Base-by-base conservation (phyloP, 768 basidiomycete species). In the Pisolithus sp. region DNA sequence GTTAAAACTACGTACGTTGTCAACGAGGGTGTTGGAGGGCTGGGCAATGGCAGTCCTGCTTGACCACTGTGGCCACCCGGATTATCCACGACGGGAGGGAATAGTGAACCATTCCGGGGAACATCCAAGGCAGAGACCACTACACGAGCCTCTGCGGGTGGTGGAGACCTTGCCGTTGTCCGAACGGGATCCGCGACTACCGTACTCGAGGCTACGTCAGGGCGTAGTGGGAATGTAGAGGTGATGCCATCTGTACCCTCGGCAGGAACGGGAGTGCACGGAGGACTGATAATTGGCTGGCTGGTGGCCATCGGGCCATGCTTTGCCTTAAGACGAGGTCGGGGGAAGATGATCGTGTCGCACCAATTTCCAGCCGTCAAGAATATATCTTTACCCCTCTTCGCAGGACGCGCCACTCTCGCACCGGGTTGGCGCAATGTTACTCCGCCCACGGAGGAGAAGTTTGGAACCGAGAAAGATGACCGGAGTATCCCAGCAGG, bases 351-450 rank as follows among this genome's bases (percentile, higher is more conserved):
- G 8, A 90, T 59, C 0, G 86, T 87, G 56, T 90, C 86, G 66
- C 88, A 91, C 86, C 87, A 89, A 17, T 83, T 82, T 68, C 89
- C 86, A 0, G 86, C 79, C 2, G 82, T 79, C 2, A 89, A 60
- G 85, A 85, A 89, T 6, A 81, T 72, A 28, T 86, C 82, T 55
- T 73, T 79, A 12, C 71, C 71, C 59, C 74, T 80, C 23, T 69
- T 56, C 39, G 64, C 54, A 45, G 51, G 51, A 1, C 49, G 54
- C n/a, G 57, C 58, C 26, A 59, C 55, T 58, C 60, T 57, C 52
- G 62, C 66, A 28, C 51, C 20, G 15, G 49, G 5, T 2, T 59
- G 57, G 37, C 54, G 54, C 8, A 46, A 30, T 15, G 55, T 54
- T 24, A 23, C 50, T 6, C 51, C 42, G 15, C 58, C 30, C 37